Conservation (phyloP, 148 eudicot genomes). For the Persicaria tinctoria region DNA sequence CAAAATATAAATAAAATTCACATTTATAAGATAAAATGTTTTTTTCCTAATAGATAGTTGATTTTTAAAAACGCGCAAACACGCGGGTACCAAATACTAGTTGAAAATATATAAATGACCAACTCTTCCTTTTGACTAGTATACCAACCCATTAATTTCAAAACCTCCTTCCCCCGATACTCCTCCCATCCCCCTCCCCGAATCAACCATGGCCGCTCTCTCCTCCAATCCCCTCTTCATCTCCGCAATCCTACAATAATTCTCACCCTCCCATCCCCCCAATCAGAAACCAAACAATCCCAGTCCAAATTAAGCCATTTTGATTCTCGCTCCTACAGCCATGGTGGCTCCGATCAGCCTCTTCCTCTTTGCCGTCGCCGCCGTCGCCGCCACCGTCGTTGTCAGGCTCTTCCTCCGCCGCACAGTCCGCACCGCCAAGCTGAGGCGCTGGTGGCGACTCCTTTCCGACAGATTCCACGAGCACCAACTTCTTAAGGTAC, state of each 20-base stretch:
- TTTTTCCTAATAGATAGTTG: no score
- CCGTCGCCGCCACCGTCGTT: not conserved
- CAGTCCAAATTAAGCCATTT: constrained; percentile 4
- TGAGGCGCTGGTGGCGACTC: constrained; percentile 22
- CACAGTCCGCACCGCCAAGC: constrained; percentile 18
- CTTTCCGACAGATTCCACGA: constrained; percentile 48
- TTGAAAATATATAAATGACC: no score
- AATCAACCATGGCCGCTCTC: constrained; percentile 8
- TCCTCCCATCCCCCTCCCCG: not conserved
- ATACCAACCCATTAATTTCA: not conserved
- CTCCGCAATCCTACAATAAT: not conserved
- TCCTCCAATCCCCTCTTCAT: not conserved
- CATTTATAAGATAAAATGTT: no score
- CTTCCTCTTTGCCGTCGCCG: constrained; percentile 3
- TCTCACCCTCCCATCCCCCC: not conserved
- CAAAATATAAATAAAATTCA: no score
- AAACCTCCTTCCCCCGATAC: constrained; percentile 6
- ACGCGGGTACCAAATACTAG: no score
- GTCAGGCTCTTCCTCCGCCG: constrained; percentile 24
- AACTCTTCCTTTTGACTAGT: no score
- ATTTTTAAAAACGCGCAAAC: no score
- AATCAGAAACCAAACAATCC: not conserved
- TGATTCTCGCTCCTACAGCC: not conserved
- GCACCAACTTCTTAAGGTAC: constrained; percentile 61
- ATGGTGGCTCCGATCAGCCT: not conserved